Conservation (phyloP, 768 basidiomycete species). For the Mycena metata region DNA sequence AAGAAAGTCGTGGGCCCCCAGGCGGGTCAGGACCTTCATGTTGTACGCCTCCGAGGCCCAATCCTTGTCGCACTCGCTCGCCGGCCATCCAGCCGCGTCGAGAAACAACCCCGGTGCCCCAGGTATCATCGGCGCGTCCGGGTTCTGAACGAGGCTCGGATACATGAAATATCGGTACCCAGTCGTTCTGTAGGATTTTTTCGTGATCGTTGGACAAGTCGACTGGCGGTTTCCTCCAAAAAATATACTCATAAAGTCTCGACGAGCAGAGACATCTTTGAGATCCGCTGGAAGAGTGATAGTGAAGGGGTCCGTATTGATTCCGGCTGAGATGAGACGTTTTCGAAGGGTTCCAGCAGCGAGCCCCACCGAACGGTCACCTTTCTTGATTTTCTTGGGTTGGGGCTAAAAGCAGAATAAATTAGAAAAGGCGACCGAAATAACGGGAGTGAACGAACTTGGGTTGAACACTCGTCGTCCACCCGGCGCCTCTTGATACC, state of each 20-base stretch:
- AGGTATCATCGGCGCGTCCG: conserved; percentile 29
- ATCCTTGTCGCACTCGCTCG: background rate
- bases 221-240: conserved; percentile 15
- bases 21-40: conserved; percentile 19
- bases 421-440: background rate
- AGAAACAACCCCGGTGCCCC: conserved; percentile 36
- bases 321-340: conserved; percentile 13
- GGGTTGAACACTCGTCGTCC: background rate
- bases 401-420: background rate
- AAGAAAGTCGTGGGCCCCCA: background rate
- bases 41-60: conserved; percentile 9
- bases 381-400: conserved; percentile 15
- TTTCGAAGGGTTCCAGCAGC: conserved; percentile 21
- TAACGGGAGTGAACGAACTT: background rate
- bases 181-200: conserved; percentile 11
- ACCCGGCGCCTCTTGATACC: background rate
- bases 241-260: conserved; percentile 23
- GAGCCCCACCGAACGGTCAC: conserved; percentile 20
- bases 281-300: background rate
- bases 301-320: background rate
- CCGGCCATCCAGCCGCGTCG: conserved; percentile 9
- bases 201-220: conserved; percentile 6
- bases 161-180: conserved; percentile 31
- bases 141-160: conserved; percentile 27
- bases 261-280: conserved; percentile 16